Evolutionary conservation across 495 filamentous ascomycete genomes (phyloP), one percentile per base, ranked within the genome.

Genomic region (Penicillium alfredii): DNA sequence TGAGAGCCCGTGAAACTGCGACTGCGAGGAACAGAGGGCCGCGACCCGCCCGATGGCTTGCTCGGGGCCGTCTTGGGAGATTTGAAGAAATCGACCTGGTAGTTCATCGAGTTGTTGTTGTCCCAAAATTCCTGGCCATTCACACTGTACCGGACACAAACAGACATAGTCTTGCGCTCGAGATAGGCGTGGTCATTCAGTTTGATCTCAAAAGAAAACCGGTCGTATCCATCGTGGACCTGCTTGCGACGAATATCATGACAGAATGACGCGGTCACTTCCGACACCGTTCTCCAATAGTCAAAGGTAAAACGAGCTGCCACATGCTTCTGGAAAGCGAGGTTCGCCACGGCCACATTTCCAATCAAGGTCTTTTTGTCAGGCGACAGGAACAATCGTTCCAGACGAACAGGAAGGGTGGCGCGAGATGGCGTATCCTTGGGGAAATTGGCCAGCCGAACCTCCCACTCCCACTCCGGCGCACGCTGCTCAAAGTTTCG

Each of bases 271-370:
- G 88, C 93, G 25, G 74, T 71, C 3, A 98, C 83, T 56, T 98
- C 92, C 1, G 92, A 98, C 3, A 88, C 89, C 0, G 92, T 98
- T 66, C 90, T 93, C 92, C 92, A 98, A 56, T 89, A 88, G 60
- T 98, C 92, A 37, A 97, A 76, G 1, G 93, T 97, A 55, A 98
- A 98, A 17, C 92, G 78, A 57, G 86, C 88, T 13, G 82, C 77
- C 24, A 98, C 89, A 7, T 66, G 56, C 57, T 98, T 98, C 27
- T 94, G 80, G 64, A 92, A 98, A 1, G 88, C 77, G 12, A 97
- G 61, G 57, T 98, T 98, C 47, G 84, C 80, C 34, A 90, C 88
- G 12, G 80, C 85, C 14, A 93, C 74, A 11, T 76, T 78, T 8
- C 92, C 93, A 38, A 94, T 68, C 47, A 98, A 61, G 12, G 69